phyloP scores from a whole-genome alignment of 1,284 basidiomycete species.

The Austroboletus novae-zelandiae region DNA sequence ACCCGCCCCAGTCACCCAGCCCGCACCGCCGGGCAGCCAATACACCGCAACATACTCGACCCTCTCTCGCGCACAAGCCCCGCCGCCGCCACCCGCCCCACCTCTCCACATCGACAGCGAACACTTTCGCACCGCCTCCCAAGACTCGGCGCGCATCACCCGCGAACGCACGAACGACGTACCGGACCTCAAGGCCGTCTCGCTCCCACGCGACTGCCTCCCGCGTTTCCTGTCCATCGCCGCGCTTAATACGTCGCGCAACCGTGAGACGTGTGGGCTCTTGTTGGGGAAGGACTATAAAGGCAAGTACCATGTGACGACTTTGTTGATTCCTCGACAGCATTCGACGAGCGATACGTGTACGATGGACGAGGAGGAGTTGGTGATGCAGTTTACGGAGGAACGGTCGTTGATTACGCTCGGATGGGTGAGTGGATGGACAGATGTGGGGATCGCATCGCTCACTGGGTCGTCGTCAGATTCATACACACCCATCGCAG shows the following conservation, averaged over 20 bases:
- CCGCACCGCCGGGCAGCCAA: conserved; percentile 11
- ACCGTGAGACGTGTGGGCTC: conserved; percentile 66
- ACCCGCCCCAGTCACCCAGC: conserved; percentile 9
- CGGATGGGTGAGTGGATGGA: conserved; percentile 70
- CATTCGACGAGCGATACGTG: conserved; percentile 85
- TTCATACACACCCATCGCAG: conserved; percentile 90
- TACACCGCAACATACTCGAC: conserved; percentile 15
- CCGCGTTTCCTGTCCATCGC: conserved; percentile 72
- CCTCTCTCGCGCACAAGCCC: conserved; percentile 25
- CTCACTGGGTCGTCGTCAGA: conserved; percentile 43
- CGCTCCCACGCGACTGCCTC: conserved; percentile 68
- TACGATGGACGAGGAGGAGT: conserved; percentile 84
- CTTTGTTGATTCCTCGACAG: conserved; percentile 80
- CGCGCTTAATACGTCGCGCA: conserved; percentile 53
- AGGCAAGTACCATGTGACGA: conserved; percentile 67
- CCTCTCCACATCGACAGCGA: conserved; percentile 19
- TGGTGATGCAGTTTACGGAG: conserved; percentile 82
- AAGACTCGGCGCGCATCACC: conserved; percentile 30
- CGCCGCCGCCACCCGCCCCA: conserved; percentile 20
- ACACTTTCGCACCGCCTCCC: conserved; percentile 28
- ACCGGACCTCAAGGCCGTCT: conserved; percentile 54
- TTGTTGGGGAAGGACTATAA: conserved; percentile 57
- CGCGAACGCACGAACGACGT: conserved; percentile 26
- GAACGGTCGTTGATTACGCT: conserved; percentile 76
- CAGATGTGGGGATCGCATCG: not conserved